Percentiles rank a stretch among this genome's conserved stretches.
Conservation (phyloP, 2,329 filamentous ascomycete species). For the Epichloe gansuensis region DNA sequence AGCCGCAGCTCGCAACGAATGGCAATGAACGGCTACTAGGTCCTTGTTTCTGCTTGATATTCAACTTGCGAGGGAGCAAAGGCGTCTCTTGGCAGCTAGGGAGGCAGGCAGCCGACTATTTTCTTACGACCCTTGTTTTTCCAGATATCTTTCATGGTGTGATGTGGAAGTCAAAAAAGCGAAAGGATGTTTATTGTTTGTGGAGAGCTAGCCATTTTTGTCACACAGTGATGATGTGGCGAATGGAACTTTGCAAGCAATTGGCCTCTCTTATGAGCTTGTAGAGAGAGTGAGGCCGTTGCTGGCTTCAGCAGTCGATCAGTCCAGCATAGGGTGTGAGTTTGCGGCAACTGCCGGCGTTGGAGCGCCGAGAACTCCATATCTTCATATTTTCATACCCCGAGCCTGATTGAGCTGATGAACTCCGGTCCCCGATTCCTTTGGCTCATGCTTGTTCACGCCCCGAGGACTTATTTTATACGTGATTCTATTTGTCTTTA, state of each 20-base stretch:
- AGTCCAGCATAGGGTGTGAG: background rate
- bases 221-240: constrained; percentile 10
- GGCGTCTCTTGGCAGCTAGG: constrained; percentile 21
- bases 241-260: constrained; percentile 4
- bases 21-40: constrained; percentile 97
- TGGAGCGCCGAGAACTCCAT: background rate
- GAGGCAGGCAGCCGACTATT: constrained; percentile 7
- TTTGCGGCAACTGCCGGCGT: background rate
- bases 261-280: constrained; percentile 11
- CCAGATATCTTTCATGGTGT: constrained; percentile 17
- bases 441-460: background rate
- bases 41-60: constrained; percentile 16
- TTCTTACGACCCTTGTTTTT: constrained; percentile 16
- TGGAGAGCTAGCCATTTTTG: constrained; percentile 9
- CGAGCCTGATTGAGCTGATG: background rate
- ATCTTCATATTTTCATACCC: background rate
- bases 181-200: constrained; percentile 13
- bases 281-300: constrained; percentile 10
- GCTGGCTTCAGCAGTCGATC: background rate
- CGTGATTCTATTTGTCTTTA: constrained; percentile 23
- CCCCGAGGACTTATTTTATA: constrained; percentile 12
- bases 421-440: background rate
- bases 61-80: constrained; percentile 20
- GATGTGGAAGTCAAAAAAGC: constrained; percentile 14
- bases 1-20: constrained; percentile 95